Base-by-base conservation (phyloP, 2,329 filamentous ascomycete species). In the Fusarium anthophilum region DNA sequence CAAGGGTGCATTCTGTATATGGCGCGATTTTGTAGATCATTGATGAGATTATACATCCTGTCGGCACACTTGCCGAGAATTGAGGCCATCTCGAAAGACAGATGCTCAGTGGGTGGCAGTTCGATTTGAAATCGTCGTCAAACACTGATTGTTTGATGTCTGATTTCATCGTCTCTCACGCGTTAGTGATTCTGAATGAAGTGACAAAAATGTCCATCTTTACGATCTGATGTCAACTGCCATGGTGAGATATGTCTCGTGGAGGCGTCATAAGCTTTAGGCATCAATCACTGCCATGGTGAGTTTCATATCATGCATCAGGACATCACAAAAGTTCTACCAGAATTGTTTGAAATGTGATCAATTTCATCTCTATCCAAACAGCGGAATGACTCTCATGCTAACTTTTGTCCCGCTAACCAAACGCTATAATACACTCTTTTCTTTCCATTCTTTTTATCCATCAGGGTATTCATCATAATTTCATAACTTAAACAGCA, bases 401-500 rank as follows among this genome's bases (percentile, higher is more conserved):
- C 58, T 63, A 66, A 65, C 41, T 63, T 51, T 69, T 69, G 28
- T 47, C 57, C 66, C 68, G 32, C 45, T 47, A 50, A 51, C 24
- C 45, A 70, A 73, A 73, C 71, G 71, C 71, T 60, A 68, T 57
- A 66, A 56, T 67, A 57, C 50, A 58, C 30, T 32, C 54, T 53
- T 47, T 57, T 56, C 28, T 32, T 50, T 17, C 53, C 35, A 39
- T 32, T 63, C 39, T 30, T 44, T 53, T 58, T 15, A 12, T 59
- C 22, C 8, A 24, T 30, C 39, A 44, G 71, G 71, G 71, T 74
- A 74, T 72, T 70, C 59, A 51, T 69, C 69, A 50, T 71, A 51
- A 70, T 47, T 48, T 68, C 62, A 65, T 69, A 59, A 72, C 37
- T 73, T 38, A 74, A 63, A 54, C 72, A 47, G 53, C 59, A 54